Base-by-base conservation (phyloP, 23 red algal genomes). In the Porphyridium purpureum region DNA sequence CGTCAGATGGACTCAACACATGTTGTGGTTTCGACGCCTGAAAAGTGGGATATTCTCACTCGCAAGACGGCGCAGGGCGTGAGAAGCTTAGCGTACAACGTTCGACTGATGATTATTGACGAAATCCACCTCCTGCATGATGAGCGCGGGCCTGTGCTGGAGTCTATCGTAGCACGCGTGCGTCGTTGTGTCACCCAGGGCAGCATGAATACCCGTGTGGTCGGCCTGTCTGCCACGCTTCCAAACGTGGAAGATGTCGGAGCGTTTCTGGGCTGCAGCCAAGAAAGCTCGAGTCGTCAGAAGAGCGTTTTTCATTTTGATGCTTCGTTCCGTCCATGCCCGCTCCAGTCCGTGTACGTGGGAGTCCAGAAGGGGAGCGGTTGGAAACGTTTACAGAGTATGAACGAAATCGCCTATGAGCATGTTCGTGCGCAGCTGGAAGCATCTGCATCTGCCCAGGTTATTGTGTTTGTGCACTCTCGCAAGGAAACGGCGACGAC, bases 1-100 rank as follows among this genome's bases (percentile, higher is more conserved):
- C 49, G 34, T 28, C 65, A 85, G 52, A 69, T 72, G 19, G 34
- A 57, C 31, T 69, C 64, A 1, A 85, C 78, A 2, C 74, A 98
- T 42, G 66, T 98, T 7, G 35, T 98, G 21, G 90, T 98, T 9
- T 86, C 90, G 19, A 98, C 90, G 19, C 90, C 90, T 58, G 90
- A 98, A 68, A 98, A 98, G 56, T 98, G 90, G 90, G 90, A 98
- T 74, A 70, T 98, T 51, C 57, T 98, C 33, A 85, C 90, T 20
- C 56, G 90, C 21, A 98, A 86, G 36, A 76, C 55, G 20, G n/a
- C n/a, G n/a, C n/a, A n/a, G n/a, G 75, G 69, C 5, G 71, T 14
- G 65, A 85, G 17, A 51, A 62, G 33, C 17, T 49, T 98, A 4
- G 55, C 54, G n/a, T 56, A 66, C 22, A 44, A 65, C 5, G 48